Conservation (phyloP, 2,329 filamentous ascomycete genomes). For the Phaeophleospora eucalypticola region DNA sequence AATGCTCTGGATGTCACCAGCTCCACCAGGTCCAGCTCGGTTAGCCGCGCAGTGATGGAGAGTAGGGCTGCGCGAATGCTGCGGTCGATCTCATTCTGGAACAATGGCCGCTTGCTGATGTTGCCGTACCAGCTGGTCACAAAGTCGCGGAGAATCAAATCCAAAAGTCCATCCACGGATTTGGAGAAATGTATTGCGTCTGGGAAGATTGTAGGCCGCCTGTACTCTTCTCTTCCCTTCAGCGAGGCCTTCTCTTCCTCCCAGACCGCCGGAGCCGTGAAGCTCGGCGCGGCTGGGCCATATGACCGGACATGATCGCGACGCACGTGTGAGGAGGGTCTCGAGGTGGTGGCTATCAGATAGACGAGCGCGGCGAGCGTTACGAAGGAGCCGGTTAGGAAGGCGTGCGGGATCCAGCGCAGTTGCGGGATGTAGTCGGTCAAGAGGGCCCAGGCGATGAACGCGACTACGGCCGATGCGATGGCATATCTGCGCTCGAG, state of each 20-base stretch:
- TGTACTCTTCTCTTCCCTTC: conserved; percentile 62
- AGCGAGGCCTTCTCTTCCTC: conserved; percentile 63
- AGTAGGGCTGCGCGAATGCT: conserved; percentile 69
- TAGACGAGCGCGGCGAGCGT: conserved; percentile 54
- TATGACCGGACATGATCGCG: conserved; percentile 13
- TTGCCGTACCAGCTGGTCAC: conserved; percentile 81
- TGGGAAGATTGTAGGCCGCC: conserved; percentile 66
- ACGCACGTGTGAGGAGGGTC: conserved; percentile 40
- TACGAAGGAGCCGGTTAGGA: conserved; percentile 63
- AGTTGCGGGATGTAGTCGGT: conserved; percentile 78
- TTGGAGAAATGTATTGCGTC: conserved; percentile 73
- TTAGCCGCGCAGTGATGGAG: conserved; percentile 66
- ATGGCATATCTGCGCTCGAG: conserved; percentile 69
- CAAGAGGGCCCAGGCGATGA: conserved; percentile 83
- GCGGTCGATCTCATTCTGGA: conserved; percentile 81
- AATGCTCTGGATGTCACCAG: conserved; percentile 76
- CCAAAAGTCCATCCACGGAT: conserved; percentile 73
- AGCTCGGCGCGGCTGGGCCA: conserved; percentile 22
- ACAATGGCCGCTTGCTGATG: conserved; percentile 76
- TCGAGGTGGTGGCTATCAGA: conserved; percentile 60
- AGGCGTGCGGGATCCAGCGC: conserved; percentile 81
- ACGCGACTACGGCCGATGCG: conserved; percentile 63
- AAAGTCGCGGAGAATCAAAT: conserved; percentile 75
- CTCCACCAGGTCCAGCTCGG: conserved; percentile 77
- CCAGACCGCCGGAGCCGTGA: conserved; percentile 54